Percentiles rank a stretch among this genome's conserved stretches.
These are phyloP conservation scores for Diutina siamensis DNA, from an alignment of 1,139 yeast species.

Conservation along the genomic window DNA sequence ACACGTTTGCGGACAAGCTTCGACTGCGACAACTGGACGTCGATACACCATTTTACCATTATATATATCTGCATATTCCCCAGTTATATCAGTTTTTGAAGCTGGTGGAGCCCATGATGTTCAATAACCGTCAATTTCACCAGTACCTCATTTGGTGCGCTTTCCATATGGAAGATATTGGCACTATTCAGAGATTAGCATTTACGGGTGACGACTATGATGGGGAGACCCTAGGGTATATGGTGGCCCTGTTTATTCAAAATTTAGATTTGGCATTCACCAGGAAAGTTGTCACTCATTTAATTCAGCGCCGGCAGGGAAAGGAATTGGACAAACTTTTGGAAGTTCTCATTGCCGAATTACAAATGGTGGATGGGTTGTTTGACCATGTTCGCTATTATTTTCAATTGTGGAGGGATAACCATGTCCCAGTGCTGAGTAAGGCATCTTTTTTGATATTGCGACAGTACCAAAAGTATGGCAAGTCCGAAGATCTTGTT, in stretches of 20 bases:
- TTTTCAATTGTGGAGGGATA: background rate
- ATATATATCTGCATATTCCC: constrained; percentile 2
- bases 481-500: background rate
- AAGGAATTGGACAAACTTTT: background rate
- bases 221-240: constrained; percentile 2
- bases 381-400: background rate
- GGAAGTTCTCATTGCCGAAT: constrained; percentile 26
- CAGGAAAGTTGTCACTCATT: background rate
- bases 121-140: constrained; percentile 2
- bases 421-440: background rate
- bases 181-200: background rate
- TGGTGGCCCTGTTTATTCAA: constrained; percentile 3
- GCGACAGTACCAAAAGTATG: background rate
- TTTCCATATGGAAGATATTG: constrained; percentile 1
- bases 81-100: background rate
- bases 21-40: background rate
- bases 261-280: background rate
- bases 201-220: constrained; percentile 1
- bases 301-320: background rate
- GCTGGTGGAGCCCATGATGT: constrained; percentile 5
- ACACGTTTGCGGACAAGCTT: background rate
- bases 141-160: background rate
- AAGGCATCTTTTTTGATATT: background rate
- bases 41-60: constrained; percentile 4
- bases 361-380: constrained; percentile 26